phyloP scores from a whole-genome alignment of 768 basidiomycete species.

The Mrakia gelida region DNA sequence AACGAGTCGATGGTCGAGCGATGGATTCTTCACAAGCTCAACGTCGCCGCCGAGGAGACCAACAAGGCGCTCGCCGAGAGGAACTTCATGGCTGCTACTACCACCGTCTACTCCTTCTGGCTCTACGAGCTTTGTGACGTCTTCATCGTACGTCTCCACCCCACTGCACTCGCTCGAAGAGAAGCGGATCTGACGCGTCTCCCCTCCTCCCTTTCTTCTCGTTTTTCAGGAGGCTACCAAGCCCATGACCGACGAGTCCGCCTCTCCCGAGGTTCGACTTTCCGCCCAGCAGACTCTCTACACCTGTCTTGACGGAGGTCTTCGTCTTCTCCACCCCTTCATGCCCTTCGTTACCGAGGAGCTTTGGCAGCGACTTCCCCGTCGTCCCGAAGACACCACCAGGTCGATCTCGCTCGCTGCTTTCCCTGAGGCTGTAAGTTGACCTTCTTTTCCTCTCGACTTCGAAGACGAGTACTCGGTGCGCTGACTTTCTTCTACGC shows the following conservation, averaged over 20 bases:
- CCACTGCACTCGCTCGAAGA: background rate
- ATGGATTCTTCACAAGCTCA: slow-evolving; percentile 94
- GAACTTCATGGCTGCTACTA: slow-evolving; percentile 91
- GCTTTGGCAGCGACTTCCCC: slow-evolving; percentile 91
- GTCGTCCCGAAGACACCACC: slow-evolving; percentile 72
- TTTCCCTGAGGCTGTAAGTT: slow-evolving; percentile 73
- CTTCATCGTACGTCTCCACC: slow-evolving; percentile 66
- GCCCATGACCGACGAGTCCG: slow-evolving; percentile 82
- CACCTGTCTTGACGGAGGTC: slow-evolving; percentile 84
- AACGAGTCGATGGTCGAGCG: slow-evolving; percentile 85
- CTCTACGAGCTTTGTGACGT: slow-evolving; percentile 98
- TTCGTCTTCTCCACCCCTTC: slow-evolving; percentile 89
- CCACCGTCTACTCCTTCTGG: slow-evolving; percentile 86
- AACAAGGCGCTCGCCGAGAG: slow-evolving; percentile 70
- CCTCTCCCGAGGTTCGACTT: slow-evolving; percentile 55
- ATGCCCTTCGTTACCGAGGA: slow-evolving; percentile 99
- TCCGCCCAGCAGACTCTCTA: slow-evolving; percentile 96
- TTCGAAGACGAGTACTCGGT: background rate
- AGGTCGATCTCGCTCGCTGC: slow-evolving; percentile 84
- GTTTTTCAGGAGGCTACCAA: slow-evolving; percentile 87
- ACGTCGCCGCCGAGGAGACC: slow-evolving; percentile 69
- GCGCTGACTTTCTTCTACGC: background rate
- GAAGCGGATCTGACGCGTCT: background rate
- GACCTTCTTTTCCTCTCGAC: no score
- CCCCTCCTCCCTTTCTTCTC: slow-evolving; percentile 9